These are phyloP conservation scores for Sugiyamaella marilandica DNA, from an alignment of 805 yeast genomes.

Conservation along the genomic window DNA sequence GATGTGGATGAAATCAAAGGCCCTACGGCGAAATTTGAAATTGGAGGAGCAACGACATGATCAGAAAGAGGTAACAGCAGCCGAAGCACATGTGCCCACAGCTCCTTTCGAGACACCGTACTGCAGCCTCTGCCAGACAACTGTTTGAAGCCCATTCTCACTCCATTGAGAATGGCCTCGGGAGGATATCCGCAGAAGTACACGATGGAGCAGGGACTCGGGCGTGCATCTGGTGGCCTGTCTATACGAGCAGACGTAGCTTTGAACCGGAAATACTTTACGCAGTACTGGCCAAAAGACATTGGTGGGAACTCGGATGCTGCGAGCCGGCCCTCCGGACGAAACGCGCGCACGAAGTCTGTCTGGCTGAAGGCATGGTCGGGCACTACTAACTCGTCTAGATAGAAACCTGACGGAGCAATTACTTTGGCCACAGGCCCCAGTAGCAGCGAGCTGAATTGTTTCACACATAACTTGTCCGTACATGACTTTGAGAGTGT, in stretches of 20 bases:
- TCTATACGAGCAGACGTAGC: constrained; percentile 7
- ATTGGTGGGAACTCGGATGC: not conserved
- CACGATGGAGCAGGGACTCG: constrained; percentile 16
- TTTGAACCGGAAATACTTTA: constrained; percentile 3
- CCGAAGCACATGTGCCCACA: not conserved
- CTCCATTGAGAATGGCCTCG: constrained; percentile 26
- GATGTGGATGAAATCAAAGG: no score
- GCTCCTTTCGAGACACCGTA: constrained; percentile 15
- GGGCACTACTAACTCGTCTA: constrained; percentile 30
- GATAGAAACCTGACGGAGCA: constrained; percentile 22
- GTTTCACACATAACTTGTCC: constrained; percentile 70
- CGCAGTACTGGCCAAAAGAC: not conserved
- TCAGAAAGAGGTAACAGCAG: not conserved
- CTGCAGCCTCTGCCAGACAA: constrained; percentile 21
- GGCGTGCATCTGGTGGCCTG: constrained; percentile 10
- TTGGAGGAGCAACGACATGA: no score
- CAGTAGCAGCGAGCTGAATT: constrained; percentile 36
- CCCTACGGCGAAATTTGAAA: no score
- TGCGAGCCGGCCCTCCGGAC: not conserved
- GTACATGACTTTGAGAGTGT: constrained; percentile 83
- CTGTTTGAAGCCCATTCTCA: constrained; percentile 26
- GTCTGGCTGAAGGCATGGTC: constrained; percentile 6
- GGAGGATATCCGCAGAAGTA: not conserved
- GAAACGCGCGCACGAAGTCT: constrained; percentile 33
- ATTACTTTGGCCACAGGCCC: constrained; percentile 27